phyloP scores from a whole-genome alignment of 805 yeast genomes.

The Wilhelminamyces savonicus region DNA sequence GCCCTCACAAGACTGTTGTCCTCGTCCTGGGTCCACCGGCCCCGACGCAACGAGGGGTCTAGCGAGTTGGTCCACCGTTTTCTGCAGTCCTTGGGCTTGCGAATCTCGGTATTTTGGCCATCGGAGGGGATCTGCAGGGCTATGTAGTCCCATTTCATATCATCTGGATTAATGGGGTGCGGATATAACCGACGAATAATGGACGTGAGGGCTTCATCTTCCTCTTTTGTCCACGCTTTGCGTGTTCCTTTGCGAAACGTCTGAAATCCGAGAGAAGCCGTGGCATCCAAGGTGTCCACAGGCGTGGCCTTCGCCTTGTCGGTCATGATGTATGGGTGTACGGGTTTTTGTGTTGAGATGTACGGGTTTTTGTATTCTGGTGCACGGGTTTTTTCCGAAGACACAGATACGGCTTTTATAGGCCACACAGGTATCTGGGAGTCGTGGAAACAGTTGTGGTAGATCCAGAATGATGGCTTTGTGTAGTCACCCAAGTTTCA shows the following conservation, averaged over 20 bases:
- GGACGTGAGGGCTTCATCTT: conserved; percentile 50
- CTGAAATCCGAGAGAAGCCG: conserved; percentile 69
- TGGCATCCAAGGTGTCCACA: conserved; percentile 53
- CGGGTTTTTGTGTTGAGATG: too few relatives aligned
- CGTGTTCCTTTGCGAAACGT: conserved; percentile 60
- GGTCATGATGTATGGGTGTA: conserved; percentile 1
- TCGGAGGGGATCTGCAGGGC: conserved; percentile 35
- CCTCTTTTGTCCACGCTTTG: conserved; percentile 70
- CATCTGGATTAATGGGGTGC: conserved; percentile 26
- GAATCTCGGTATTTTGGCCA: conserved; percentile 26
- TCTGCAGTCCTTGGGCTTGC: conserved; percentile 78
- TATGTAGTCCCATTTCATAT: conserved; percentile 58
- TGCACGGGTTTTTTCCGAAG: too few relatives aligned
- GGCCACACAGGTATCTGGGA: too few relatives aligned
- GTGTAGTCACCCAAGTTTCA: too few relatives aligned
- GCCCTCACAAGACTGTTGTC: conserved; percentile 63
- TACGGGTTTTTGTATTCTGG: too few relatives aligned
- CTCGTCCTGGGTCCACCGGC: conserved; percentile 82
- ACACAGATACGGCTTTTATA: too few relatives aligned
- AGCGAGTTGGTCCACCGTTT: conserved; percentile 84
- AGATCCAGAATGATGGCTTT: too few relatives aligned
- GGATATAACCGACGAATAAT: conserved; percentile 33
- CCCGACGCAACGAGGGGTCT: conserved; percentile 76
- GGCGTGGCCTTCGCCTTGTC: too few relatives aligned
- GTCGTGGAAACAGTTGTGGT: too few relatives aligned